A percentile compares a stretch with the other conserved stretches of the same genome.
Conservation (phyloP, 1,284 basidiomycete genomes). For the Trametes polyzona region DNA sequence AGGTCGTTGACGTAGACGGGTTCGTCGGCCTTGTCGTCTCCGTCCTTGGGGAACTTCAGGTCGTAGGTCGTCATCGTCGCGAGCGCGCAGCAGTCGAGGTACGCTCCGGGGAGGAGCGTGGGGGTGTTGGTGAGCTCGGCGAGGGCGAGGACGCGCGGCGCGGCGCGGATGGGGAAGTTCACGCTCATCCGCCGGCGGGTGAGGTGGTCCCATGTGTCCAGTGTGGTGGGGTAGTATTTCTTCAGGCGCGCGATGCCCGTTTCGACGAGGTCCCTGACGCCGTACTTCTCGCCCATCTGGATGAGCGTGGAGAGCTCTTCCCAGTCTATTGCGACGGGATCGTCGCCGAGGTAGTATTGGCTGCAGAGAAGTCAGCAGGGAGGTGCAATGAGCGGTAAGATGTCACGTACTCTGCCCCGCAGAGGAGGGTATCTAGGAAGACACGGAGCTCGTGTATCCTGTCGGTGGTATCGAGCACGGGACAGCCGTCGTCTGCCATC, state of each 20-base stretch:
- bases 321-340: not conserved
- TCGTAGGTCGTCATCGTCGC: conserved; percentile 7
- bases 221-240: conserved; percentile 5
- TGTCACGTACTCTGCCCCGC: conserved; percentile 2
- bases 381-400: not conserved
- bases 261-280: conserved; percentile 1
- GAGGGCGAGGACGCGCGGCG: not conserved
- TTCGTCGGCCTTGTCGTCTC: conserved; percentile 8
- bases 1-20: not conserved
- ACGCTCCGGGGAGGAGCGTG: not conserved
- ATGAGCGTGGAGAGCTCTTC: conserved; percentile 4
- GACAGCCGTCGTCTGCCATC: not conserved
- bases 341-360: not conserved
- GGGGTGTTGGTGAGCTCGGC: not conserved
- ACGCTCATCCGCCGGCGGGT: not conserved
- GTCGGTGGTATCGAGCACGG: not conserved
- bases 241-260: conserved; percentile 14
- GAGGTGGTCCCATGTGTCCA: not conserved
- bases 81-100: conserved; percentile 4
- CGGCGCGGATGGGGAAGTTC: too few species aligned
- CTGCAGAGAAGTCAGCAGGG: not conserved
- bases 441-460: not conserved
- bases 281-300: conserved; percentile 19
- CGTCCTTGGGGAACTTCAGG: conserved; percentile 11
- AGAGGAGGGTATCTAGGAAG: not conserved